Evolutionary conservation across 116 monocot genomes (phyloP), one percentile per base, ranked within the genome.

Genomic region (Posidonia oceanica): DNA sequence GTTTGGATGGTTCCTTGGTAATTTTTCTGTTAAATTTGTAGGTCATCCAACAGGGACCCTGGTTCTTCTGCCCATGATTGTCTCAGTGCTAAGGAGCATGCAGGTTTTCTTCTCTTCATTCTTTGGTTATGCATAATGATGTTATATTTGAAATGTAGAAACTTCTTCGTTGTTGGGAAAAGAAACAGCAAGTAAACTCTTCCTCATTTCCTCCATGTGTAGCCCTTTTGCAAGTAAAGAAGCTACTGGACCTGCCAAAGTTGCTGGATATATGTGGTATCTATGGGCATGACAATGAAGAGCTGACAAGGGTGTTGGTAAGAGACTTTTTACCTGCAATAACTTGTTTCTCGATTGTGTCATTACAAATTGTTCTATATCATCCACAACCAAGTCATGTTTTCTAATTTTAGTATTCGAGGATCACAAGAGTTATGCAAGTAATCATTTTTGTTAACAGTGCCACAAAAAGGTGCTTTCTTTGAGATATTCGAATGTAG

Each of bases 211-310:
- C 73, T 69, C 64, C 21, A 64, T 73, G 38, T 81, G 67, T 84
- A 96, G 91, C 86, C 69, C 79, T 96, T 52, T 76, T 96, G 83
- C 96, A 88, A 85, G 87, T 88, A 75, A 96, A 85, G 81, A 88
- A 82, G 70, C 74, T 91, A 66, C 72, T 96, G 38, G 87, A 96
- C 48, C 69, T 91, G 69, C 91, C 88, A 54, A 96, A 88, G 68
- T 82, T 96, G 70, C 73, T 96, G 69, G 96, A 91, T 71, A 96
- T 89, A 59, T 96, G n/a, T n/a, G n/a, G n/a, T n/a, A n/a, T n/a
- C n/a, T n/a, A n/a, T n/a, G n/a, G 82, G 36, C 81, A 83, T 58
- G 96, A 91, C 29, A 96, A 96, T 76, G 73, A 61, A 68, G 84
- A 84, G 55, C 70, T 96, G 42, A 87, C 88, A 42, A 77, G 74